Percentiles rank a stretch among this genome's conserved stretches.
phyloP scores from a whole-genome alignment of 164 flowering plant genomes.

The Malania oleifera region DNA sequence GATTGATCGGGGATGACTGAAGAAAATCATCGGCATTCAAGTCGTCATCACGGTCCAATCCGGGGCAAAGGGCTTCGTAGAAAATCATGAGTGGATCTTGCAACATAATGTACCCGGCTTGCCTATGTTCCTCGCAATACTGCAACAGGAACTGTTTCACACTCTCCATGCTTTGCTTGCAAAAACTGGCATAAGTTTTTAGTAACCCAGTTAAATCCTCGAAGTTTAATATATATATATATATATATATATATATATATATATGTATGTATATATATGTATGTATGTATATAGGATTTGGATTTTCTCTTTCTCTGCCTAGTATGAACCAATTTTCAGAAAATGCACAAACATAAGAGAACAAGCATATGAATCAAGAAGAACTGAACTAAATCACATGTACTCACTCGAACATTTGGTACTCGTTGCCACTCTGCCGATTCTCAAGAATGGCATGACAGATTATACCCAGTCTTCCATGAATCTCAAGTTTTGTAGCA shows the following conservation, averaged over 20 bases:
- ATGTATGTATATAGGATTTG: too few species aligned
- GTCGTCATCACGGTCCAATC: conserved; percentile 16
- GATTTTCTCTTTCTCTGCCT: too few species aligned
- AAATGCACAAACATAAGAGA: too few species aligned
- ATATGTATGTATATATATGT: too few species aligned
- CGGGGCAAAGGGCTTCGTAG: conserved; percentile 40
- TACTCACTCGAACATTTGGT: conserved; percentile 47
- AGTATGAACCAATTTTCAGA: too few species aligned
- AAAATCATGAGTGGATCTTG: conserved; percentile 41
- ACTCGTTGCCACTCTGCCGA: background rate
- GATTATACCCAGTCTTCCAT: conserved; percentile 50
- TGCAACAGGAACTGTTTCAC: conserved; percentile 41
- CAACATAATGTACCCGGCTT: conserved; percentile 30
- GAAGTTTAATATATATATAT: too few species aligned
- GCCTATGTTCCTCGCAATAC: conserved; percentile 29
- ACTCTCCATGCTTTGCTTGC: conserved; percentile 30
- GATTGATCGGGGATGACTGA: conserved; percentile 6
- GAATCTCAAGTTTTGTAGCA: conserved; percentile 44
- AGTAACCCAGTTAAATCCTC: background rate
- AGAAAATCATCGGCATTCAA: background rate
- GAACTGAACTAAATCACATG: background rate
- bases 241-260: too few species aligned
- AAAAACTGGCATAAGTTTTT: conserved; percentile 25
- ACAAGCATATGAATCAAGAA: too few species aligned
- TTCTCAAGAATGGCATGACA: conserved; percentile 42